Evolutionary conservation across 345 rosid genomes (phyloP).

Genomic region (Orychophragmus violaceus): DNA sequence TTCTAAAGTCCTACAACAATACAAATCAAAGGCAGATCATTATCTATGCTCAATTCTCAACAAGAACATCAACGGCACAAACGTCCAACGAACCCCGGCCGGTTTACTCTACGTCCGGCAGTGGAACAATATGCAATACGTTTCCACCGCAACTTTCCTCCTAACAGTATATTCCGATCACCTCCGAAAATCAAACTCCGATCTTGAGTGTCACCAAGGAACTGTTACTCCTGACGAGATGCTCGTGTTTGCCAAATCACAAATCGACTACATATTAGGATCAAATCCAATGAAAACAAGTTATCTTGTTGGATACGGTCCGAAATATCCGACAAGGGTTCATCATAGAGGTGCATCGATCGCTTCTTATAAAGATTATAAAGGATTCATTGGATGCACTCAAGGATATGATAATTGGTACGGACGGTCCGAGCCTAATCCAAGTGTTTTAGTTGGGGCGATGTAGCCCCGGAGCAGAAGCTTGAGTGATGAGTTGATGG

Average conservation of each 20-base stretch:
- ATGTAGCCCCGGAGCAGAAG: too few species aligned
- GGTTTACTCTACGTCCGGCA: conserved; percentile 74
- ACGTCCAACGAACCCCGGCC: conserved; percentile 59
- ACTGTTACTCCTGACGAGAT: conserved; percentile 38
- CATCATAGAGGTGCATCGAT: conserved; percentile 95
- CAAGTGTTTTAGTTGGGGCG: conserved; percentile 62
- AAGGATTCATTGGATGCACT: conserved; percentile 91
- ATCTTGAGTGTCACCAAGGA: conserved; percentile 46
- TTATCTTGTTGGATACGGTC: conserved; percentile 77
- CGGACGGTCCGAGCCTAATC: conserved; percentile 42
- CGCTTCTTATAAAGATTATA: conserved; percentile 59
- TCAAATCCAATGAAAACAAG: conserved; percentile 80
- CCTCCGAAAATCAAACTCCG: conserved; percentile 34
- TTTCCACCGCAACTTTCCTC: conserved; percentile 73
- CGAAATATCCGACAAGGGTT: conserved; percentile 57
- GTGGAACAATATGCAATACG: conserved; percentile 99
- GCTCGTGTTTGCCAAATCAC: conserved; percentile 57
- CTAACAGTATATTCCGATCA: conserved; percentile 66
- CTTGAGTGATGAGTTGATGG: too few species aligned
- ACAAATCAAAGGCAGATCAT: conserved; percentile 67
- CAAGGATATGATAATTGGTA: conserved; percentile 69
- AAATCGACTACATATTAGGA: conserved; percentile 81
- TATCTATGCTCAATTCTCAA: conserved; percentile 77
- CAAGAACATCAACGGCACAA: conserved; percentile 48
- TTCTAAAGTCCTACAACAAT: conserved; percentile 37